Evolutionary conservation across 768 basidiomycete genomes (phyloP).

Genomic region (Hysterangium stoloniferum): DNA sequence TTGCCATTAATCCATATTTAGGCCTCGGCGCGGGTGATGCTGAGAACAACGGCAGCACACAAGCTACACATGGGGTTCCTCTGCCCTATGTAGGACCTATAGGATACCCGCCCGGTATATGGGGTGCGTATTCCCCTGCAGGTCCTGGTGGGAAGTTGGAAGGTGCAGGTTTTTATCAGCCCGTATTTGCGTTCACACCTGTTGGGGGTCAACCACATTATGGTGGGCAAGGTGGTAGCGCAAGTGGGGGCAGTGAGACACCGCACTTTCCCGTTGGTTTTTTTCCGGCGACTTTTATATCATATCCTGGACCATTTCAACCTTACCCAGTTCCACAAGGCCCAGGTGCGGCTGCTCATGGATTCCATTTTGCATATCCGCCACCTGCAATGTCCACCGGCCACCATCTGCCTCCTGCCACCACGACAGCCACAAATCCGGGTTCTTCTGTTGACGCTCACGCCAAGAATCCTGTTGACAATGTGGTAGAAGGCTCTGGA

Average conservation of each 20-base stretch:
- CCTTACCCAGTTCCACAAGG: slow-evolving; percentile 35
- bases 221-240: slow-evolving; percentile 33
- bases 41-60: background rate
- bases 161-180: slow-evolving; percentile 42
- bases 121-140: slow-evolving; percentile 45
- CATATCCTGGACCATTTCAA: slow-evolving; percentile 37
- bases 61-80: slow-evolving; percentile 25
- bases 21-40: slow-evolving; percentile 4
- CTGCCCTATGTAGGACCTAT: slow-evolving; percentile 46
- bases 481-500: background rate
- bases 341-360: slow-evolving; percentile 6
- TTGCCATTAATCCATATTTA: background rate
- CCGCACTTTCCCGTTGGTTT: slow-evolving; percentile 32
- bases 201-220: slow-evolving; percentile 31
- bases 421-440: background rate
- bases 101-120: slow-evolving; percentile 47
- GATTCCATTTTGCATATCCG: slow-evolving; percentile 11
- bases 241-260: slow-evolving; percentile 27
- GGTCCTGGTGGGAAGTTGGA: slow-evolving; percentile 21
- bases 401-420: background rate
- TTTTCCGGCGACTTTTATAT: slow-evolving; percentile 41
- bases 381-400: slow-evolving; percentile 2
- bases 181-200: slow-evolving; percentile 32
- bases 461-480: background rate
- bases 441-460: slow-evolving; percentile 5